Conservation (phyloP, 805 yeast genomes). For the Grigorovia humatica region DNA sequence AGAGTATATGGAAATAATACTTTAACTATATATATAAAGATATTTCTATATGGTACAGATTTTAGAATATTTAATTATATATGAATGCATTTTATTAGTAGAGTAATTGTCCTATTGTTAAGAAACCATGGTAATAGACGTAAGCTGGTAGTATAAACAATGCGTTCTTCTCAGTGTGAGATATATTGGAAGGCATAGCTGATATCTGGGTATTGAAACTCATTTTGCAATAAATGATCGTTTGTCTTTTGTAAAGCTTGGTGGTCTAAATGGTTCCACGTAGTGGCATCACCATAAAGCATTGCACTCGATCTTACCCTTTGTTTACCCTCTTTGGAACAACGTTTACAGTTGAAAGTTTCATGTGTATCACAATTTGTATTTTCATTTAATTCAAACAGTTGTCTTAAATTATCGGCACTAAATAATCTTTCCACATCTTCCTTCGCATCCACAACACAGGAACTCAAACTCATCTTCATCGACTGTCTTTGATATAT, state of each 20-base stretch:
- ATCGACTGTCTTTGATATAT: constrained; percentile 92
- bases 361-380: constrained; percentile 88
- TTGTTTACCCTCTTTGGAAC: constrained; percentile 51
- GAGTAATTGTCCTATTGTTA: background rate
- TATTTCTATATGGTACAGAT: background rate
- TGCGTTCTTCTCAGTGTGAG: constrained; percentile 60
- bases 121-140: background rate
- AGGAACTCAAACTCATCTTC: constrained; percentile 84
- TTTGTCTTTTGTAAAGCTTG: constrained; percentile 53
- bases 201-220: constrained; percentile 55
- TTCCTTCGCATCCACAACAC: constrained; percentile 93
- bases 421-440: constrained; percentile 90
- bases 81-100: background rate
- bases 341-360: constrained; percentile 79
- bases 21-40: too few relatives aligned
- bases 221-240: constrained; percentile 70
- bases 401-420: constrained; percentile 63
- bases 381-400: constrained; percentile 58
- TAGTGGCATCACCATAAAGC: constrained; percentile 94
- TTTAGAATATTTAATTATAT: background rate
- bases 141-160: too few relatives aligned
- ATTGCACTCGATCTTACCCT: constrained; percentile 61
- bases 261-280: constrained; percentile 87
- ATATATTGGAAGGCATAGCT: constrained; percentile 88
- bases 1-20: too few relatives aligned